Conservation (phyloP, 768 basidiomycete species). For the Dictyophora rubrovolvata region DNA sequence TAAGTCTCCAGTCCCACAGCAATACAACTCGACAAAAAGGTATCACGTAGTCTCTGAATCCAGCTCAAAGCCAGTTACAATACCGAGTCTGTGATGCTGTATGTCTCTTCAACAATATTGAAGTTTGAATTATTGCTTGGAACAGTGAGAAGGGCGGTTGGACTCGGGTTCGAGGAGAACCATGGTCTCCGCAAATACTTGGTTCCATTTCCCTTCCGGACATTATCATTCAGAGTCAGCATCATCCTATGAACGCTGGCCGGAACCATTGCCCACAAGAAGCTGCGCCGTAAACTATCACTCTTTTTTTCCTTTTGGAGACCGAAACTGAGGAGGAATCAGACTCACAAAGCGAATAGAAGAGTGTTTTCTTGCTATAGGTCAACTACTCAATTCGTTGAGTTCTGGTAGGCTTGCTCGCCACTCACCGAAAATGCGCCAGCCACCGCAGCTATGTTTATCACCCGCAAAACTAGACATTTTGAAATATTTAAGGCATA, state of each 20-base stretch:
- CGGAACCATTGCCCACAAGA: conserved; percentile 26
- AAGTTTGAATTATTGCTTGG: no score
- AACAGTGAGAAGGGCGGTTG: no score
- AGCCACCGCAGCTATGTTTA: not conserved
- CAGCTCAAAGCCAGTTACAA: no score
- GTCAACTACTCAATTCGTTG: not conserved
- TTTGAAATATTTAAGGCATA: not conserved
- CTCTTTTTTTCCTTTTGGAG: no score
- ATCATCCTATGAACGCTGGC: conserved; percentile 22
- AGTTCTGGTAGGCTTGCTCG: not conserved
- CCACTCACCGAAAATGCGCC: not conserved
- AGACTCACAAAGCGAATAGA: not conserved
- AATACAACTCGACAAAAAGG: no score
- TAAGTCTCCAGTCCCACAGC: no score
- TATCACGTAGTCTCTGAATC: no score
- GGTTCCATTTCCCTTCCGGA: not conserved
- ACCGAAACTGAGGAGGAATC: not conserved
- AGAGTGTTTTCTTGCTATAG: not conserved
- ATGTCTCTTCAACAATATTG: no score
- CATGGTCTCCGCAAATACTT: no score
- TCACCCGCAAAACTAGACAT: not conserved
- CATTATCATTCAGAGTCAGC: not conserved
- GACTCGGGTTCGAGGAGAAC: no score
- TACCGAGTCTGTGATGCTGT: no score
- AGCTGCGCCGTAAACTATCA: conserved; percentile 14